A percentile compares a stretch with the other conserved stretches of the same genome.
Evolutionary conservation across 805 yeast species (phyloP).

Genomic region (Lipomyces spencermartinsiae): DNA sequence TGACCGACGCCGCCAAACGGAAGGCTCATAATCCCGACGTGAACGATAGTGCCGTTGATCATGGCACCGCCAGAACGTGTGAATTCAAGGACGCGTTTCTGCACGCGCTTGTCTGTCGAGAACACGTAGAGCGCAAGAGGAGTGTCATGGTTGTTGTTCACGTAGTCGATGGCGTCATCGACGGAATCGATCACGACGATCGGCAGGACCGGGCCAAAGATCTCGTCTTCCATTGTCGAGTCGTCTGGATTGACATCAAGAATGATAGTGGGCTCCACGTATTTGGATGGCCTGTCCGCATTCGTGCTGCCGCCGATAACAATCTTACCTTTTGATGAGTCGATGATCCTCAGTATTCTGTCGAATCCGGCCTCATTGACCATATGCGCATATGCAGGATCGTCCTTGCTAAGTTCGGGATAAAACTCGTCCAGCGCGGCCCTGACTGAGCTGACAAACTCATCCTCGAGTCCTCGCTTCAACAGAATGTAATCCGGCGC

Average conservation of each 20-base stretch:
- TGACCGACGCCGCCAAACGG: conserved; percentile 94
- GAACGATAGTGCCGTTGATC: conserved; percentile 74
- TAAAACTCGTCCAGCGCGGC: conserved; percentile 54
- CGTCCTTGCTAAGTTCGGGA: conserved; percentile 48
- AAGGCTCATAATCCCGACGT: conserved; percentile 67
- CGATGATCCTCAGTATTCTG: conserved; percentile 54
- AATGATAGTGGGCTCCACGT: conserved; percentile 77
- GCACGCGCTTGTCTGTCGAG: conserved; percentile 54
- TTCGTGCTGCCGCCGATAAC: conserved; percentile 42
- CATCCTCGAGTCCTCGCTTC: conserved; percentile 52
- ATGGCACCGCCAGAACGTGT: conserved; percentile 76
- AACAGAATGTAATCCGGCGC: conserved; percentile 75
- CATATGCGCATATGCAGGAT: conserved; percentile 62
- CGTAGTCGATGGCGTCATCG: conserved; percentile 51
- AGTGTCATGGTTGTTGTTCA: conserved; percentile 59
- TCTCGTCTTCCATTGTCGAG: conserved; percentile 72
- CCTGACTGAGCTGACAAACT: conserved; percentile 55
- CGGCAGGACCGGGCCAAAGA: conserved; percentile 88
- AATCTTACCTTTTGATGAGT: conserved; percentile 41
- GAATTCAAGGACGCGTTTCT: conserved; percentile 54
- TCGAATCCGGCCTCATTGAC: conserved; percentile 61
- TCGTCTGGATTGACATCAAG: conserved; percentile 69
- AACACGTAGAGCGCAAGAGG: conserved; percentile 85
- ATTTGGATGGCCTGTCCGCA: conserved; percentile 51
- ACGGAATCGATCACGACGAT: conserved; percentile 61